Conservation (phyloP, 257 asterid genomes). For the Solanum etuberosum region DNA sequence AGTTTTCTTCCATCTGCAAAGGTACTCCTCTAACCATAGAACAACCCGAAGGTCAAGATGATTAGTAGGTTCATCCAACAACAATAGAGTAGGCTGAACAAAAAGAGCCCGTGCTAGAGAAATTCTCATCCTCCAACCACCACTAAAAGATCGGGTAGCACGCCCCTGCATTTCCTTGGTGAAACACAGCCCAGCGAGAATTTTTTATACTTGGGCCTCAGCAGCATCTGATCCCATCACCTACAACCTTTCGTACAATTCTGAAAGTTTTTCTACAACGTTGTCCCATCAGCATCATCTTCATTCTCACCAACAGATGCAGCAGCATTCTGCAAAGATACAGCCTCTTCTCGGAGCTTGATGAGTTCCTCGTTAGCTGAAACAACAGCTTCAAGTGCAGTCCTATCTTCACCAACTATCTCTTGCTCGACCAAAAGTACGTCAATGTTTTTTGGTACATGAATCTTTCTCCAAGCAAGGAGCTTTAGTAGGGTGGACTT, state of each 20-base stretch:
- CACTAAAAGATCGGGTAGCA: constrained; percentile 54
- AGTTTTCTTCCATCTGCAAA: constrained; percentile 68
- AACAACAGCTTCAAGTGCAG: constrained; percentile 17
- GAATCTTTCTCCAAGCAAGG: constrained; percentile 19
- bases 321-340: constrained; percentile 27
- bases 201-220: constrained; percentile 65
- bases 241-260: constrained; percentile 48
- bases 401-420: constrained; percentile 15
- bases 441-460: constrained; percentile 19
- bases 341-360: constrained; percentile 48
- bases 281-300: constrained; percentile 22
- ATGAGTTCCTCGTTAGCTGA: constrained; percentile 60
- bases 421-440: constrained; percentile 22
- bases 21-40: constrained; percentile 61
- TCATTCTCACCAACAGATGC: constrained; percentile 19
- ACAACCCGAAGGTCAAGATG: constrained; percentile 72
- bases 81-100: constrained; percentile 59
- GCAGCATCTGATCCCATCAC: constrained; percentile 68
- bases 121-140: constrained; percentile 78
- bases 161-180: constrained; percentile 57
- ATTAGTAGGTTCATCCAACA: constrained; percentile 64
- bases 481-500: constrained; percentile 41
- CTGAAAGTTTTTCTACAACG: constrained; percentile 46
- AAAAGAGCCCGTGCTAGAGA: constrained; percentile 65
- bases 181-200: constrained; percentile 64